Evolutionary conservation across 2,329 filamentous ascomycete genomes (phyloP).

Genomic region (Fusarium tupiense): DNA sequence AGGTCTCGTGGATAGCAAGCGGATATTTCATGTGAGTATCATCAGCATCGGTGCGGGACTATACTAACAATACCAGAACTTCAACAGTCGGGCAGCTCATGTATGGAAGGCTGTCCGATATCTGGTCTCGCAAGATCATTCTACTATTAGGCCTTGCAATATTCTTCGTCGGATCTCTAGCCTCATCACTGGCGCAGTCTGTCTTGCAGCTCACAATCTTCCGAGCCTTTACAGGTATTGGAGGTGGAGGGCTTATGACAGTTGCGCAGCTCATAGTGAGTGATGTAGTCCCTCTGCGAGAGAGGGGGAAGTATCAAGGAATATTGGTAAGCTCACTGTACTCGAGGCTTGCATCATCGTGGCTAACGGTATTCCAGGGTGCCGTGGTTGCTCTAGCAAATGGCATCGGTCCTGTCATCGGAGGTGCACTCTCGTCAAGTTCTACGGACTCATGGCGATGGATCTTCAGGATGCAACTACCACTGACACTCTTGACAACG

Average conservation of each 20-base stretch:
- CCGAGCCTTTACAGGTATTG: constrained; percentile 61
- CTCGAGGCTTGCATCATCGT: fast-evolving
- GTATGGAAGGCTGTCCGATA: constrained; percentile 58
- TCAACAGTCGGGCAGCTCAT: constrained; percentile 59
- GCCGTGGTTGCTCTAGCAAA: constrained; percentile 64
- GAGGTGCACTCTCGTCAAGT: constrained; percentile 59
- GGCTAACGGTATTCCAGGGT: constrained; percentile 40
- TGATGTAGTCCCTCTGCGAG: constrained; percentile 74
- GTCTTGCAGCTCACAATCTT: constrained; percentile 54
- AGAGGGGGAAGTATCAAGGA: constrained; percentile 79
- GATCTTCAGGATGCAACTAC: constrained; percentile 65
- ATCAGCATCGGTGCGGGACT: neutral
- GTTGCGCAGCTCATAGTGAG: constrained; percentile 76
- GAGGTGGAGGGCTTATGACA: constrained; percentile 76
- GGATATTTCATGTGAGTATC: constrained; percentile 63
- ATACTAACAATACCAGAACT: constrained; percentile 43
- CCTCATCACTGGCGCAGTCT: constrained; percentile 53
- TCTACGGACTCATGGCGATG: constrained; percentile 60
- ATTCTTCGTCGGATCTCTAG: constrained; percentile 56
- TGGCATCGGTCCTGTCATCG: constrained; percentile 64
- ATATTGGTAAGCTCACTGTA: constrained; percentile 48
- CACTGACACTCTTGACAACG: constrained; percentile 59
- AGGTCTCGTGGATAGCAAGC: constrained; percentile 64
- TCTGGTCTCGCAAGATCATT: constrained; percentile 57
- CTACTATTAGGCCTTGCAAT: constrained; percentile 52